Base-by-base conservation (phyloP, 495 filamentous ascomycete genomes). In the Xylaria castorea region DNA sequence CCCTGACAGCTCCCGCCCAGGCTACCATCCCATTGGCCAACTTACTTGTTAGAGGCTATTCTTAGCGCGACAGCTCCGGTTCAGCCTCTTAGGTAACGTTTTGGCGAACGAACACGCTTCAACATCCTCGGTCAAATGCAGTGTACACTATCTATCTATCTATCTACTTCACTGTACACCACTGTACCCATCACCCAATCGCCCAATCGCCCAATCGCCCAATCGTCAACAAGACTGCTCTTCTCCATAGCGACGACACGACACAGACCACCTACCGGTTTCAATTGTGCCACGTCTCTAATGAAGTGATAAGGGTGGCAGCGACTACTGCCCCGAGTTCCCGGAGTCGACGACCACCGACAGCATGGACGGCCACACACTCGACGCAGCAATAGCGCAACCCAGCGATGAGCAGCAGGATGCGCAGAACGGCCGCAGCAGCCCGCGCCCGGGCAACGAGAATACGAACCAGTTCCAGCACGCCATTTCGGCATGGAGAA, bases 401-500 rank as follows among this genome's bases (percentile, higher is more conserved):
- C 66, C 69, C 46, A 65, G 61, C 42, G 72, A 75, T 51, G 74
- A 50, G 46, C 72, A 78, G 27, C 16, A 32, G 3, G 57, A 71
- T 27, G 70, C 25, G 3, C 34, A 38, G 58, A 61, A 30, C 20
- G 30, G 30, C 27, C 57, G 32, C n/a, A 0, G 11, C 34, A 38
- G 22, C 11, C 71, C 36, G 65, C 73, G 32, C 61, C 75, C 73
- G 36, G 70, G 75, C 32, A 73, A 73, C 42, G 89, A 91, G 70
- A 88, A 88, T 40, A 89, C 90, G 71, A 97, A 95, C 86, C 97
- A 96, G 81, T 98, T 98, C 81, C 95, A 98, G 82, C 91, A 89
- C 73, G 96, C 96, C 75, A 95, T 99, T 74, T 92, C 94, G 63
- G 92, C 95, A 79, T 99, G 96, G 96, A 92, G 95, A 89, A 94